Percentiles rank a stretch among this genome's conserved stretches.
Conservation (phyloP, 176 grass and related monocot genomes). For the Areca catechu region DNA sequence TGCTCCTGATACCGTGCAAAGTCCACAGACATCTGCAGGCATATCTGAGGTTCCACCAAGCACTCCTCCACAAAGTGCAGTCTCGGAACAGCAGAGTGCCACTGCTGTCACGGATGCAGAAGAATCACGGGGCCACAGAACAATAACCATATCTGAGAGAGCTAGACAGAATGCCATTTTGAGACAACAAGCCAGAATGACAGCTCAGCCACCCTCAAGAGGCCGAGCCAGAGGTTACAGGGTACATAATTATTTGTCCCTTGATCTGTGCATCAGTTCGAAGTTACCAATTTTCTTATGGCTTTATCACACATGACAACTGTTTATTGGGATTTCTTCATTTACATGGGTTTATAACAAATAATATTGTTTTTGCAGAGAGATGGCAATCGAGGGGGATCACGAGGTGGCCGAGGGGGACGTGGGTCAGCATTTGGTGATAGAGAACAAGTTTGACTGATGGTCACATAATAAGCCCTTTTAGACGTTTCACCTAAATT, state of each 20-base stretch:
- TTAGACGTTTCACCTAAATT: no score
- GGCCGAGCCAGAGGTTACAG: constrained; percentile 30
- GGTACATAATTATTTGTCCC: constrained; percentile 18
- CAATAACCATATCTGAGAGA: constrained; percentile 51
- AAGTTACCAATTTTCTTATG: not conserved
- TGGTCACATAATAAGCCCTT: no score
- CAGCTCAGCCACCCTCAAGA: constrained; percentile 23
- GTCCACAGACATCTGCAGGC: constrained; percentile 24
- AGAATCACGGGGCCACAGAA: constrained; percentile 43
- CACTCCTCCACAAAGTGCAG: constrained; percentile 14
- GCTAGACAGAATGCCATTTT: constrained; percentile 36
- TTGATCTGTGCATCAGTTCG: not conserved
- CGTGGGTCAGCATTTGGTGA: constrained; percentile 8
- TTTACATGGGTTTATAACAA: not conserved
- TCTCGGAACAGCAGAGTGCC: constrained; percentile 29
- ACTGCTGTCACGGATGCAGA: constrained; percentile 15
- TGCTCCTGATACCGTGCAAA: constrained; percentile 37
- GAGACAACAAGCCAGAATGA: constrained; percentile 40
- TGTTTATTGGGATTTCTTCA: not conserved
- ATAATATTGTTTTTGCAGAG: constrained; percentile 14
- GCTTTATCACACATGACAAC: not conserved
- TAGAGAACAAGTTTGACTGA: no score
- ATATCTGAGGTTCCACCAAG: constrained; percentile 39
- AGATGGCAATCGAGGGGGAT: constrained; percentile 23
- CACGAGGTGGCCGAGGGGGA: constrained; percentile 25